These are phyloP conservation scores for Alternaria sp. DNA, from an alignment of 2,329 filamentous ascomycete genomes.

Conservation along the genomic window DNA sequence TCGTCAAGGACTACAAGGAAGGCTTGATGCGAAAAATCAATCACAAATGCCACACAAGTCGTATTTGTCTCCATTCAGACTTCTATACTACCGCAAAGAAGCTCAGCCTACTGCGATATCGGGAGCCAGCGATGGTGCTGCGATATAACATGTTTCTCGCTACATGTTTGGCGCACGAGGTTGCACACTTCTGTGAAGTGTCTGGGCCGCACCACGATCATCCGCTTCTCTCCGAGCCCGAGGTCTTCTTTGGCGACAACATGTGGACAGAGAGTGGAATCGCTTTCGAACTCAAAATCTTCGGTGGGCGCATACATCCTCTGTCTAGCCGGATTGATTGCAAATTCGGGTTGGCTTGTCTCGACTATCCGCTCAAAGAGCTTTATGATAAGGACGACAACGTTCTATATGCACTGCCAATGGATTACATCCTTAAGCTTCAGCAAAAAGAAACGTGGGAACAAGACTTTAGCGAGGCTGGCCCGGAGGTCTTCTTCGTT, in stretches of 20 bases:
- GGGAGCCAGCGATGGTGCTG: conserved; percentile 51
- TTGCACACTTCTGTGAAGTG: conserved; percentile 53
- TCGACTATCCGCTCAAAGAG: conserved; percentile 47
- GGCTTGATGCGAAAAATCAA: conserved; percentile 46
- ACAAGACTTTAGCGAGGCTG: conserved; percentile 39
- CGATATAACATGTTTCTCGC: conserved; percentile 53
- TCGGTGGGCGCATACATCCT: conserved; percentile 51
- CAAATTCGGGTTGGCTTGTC: conserved; percentile 48
- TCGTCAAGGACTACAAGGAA: conserved; percentile 50
- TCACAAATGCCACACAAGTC: conserved; percentile 47
- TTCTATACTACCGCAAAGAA: conserved; percentile 53
- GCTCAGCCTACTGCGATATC: conserved; percentile 46
- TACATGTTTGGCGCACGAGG: conserved; percentile 49
- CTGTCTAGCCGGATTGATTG: conserved; percentile 51
- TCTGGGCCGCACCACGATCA: conserved; percentile 49
- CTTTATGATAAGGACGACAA: conserved; percentile 51
- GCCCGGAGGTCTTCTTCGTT: conserved; percentile 44
- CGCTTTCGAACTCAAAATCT: conserved; percentile 51
- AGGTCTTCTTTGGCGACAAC: conserved; percentile 51
- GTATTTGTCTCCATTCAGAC: conserved; percentile 51
- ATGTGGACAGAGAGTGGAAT: conserved; percentile 52
- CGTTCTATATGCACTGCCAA: conserved; percentile 49
- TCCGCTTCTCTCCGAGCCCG: conserved; percentile 45
- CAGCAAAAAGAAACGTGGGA: conserved; percentile 52
- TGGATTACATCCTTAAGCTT: conserved; percentile 50